Percentiles rank a stretch among this genome's conserved stretches.
These are phyloP conservation scores for Coemansia sp. DNA, from an alignment of 371 early-diverging fungal genomes.

Conservation along the genomic window DNA sequence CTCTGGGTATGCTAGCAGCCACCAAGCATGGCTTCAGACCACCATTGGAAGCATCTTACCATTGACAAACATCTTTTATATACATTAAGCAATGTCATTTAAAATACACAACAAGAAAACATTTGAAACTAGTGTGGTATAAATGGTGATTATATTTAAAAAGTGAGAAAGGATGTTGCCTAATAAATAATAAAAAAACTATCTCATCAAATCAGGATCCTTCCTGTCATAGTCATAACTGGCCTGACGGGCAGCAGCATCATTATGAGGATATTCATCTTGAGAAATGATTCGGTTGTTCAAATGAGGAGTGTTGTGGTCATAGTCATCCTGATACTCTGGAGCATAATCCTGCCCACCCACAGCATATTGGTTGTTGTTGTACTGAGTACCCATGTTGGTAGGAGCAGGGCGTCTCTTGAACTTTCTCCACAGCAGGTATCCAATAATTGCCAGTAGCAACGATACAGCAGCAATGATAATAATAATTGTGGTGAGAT, in stretches of 20 bases:
- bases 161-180: neutral
- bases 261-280: neutral
- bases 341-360: conserved; percentile 7
- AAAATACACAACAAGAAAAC: too few species aligned
- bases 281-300: conserved; percentile 1
- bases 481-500: conserved; percentile 17
- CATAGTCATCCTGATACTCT: conserved; percentile 1
- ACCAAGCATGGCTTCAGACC: too few species aligned
- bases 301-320: conserved; percentile 10
- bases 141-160: neutral
- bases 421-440: conserved; percentile 19
- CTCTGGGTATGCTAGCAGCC: too few species aligned
- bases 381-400: conserved; percentile 15
- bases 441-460: conserved; percentile 15
- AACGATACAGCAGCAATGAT: conserved; percentile 19
- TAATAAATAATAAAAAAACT: neutral
- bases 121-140: too few species aligned
- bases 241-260: neutral
- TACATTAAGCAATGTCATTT: too few species aligned
- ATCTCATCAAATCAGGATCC: neutral
- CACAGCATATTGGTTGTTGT: conserved; percentile 7
- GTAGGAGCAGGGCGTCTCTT: conserved; percentile 13
- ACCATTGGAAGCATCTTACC: too few species aligned
- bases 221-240: neutral
- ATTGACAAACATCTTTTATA: too few species aligned